These are phyloP conservation scores for Monascus purpureus DNA, from an alignment of 495 filamentous ascomycete genomes.

Conservation along the genomic window DNA sequence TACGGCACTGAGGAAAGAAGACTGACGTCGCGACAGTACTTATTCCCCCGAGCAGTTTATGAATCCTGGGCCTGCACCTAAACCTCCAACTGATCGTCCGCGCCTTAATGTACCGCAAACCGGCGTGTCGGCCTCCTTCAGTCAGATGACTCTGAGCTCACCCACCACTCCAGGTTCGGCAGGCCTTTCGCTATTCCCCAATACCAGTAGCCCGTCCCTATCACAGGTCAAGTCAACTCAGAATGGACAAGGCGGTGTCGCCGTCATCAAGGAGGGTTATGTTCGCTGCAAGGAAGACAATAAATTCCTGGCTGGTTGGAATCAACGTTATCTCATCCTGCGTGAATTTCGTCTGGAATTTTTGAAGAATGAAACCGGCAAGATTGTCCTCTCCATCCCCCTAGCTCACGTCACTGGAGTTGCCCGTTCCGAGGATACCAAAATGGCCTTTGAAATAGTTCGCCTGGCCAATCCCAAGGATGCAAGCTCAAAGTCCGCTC, in stretches of 20 bases:
- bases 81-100: slow-evolving; percentile 73
- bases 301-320: slow-evolving; percentile 68
- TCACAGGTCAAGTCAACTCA: slow-evolving; percentile 45
- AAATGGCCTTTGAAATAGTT: slow-evolving; percentile 84
- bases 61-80: slow-evolving; percentile 90
- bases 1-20: too few species aligned
- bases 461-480: slow-evolving; percentile 51
- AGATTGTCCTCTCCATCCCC: slow-evolving; percentile 63
- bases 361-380: slow-evolving; percentile 74
- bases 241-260: slow-evolving; percentile 47
- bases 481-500: slow-evolving; percentile 42
- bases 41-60: slow-evolving; percentile 71
- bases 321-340: slow-evolving; percentile 73
- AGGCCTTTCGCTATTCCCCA: slow-evolving; percentile 39
- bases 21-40: slow-evolving; percentile 23
- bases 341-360: slow-evolving; percentile 85
- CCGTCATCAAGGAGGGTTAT: slow-evolving; percentile 77
- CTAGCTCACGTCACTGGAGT: slow-evolving; percentile 78
- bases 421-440: slow-evolving; percentile 69
- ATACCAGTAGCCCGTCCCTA: slow-evolving; percentile 53
- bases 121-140: slow-evolving; percentile 66
- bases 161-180: slow-evolving; percentile 38
- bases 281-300: slow-evolving; percentile 80
- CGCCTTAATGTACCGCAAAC: slow-evolving; percentile 53
- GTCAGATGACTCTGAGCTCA: slow-evolving; percentile 56